These are phyloP conservation scores for Fusarium ramigenum DNA, from an alignment of 2,329 filamentous ascomycete genomes.

Conservation along the genomic window DNA sequence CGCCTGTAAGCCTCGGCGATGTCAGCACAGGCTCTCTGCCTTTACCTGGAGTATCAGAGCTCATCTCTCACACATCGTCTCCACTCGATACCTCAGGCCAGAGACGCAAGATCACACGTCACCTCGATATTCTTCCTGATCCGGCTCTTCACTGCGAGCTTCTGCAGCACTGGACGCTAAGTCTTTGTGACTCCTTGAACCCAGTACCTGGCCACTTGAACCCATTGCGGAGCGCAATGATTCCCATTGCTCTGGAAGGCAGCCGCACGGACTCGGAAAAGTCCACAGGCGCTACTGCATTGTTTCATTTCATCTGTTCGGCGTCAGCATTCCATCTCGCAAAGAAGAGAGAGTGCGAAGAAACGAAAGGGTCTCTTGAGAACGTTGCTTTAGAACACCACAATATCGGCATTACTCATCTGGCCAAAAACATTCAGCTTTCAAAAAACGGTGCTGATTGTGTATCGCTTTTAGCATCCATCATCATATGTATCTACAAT, in stretches of 20 bases:
- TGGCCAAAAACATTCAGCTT: conserved; percentile 36
- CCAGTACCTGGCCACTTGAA: conserved; percentile 36
- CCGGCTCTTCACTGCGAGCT: conserved; percentile 35
- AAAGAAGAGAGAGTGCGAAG: conserved; percentile 17
- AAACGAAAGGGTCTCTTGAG: conserved; percentile 24
- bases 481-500: conserved; percentile 39
- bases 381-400: conserved; percentile 40
- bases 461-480: conserved; percentile 30
- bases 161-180: conserved; percentile 36
- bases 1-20: neutral
- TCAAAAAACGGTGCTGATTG: conserved; percentile 37
- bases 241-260: conserved; percentile 39
- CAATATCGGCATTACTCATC: conserved; percentile 39
- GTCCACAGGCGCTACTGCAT: conserved; percentile 31
- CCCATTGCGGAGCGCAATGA: conserved; percentile 35
- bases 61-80: neutral
- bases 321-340: conserved; percentile 37
- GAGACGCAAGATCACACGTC: conserved; percentile 2
- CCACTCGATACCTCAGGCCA: neutral
- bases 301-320: conserved; percentile 41
- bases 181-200: conserved; percentile 37
- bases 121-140: conserved; percentile 33
- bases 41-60: neutral
- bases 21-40: neutral
- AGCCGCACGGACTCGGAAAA: conserved; percentile 31